A percentile compares a stretch with the other conserved stretches of the same genome.
Conservation (phyloP, 441 rosid species). For the Pelargonium exstipulatum region DNA sequence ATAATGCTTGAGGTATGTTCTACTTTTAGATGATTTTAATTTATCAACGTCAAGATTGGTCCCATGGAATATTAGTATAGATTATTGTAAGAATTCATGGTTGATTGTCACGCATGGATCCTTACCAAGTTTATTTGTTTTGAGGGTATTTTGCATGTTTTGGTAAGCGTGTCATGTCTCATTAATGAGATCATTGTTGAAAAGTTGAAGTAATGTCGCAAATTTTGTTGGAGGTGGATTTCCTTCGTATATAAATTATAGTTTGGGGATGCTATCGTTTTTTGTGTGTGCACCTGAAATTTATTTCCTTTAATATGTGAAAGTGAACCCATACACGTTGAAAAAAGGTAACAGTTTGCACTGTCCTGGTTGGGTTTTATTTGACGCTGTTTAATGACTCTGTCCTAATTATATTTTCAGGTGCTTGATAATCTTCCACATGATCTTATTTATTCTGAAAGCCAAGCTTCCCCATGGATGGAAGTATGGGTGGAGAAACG, state of each 20-base stretch:
- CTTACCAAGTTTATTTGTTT: neutral
- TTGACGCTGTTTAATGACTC: neutral
- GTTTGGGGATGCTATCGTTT: neutral
- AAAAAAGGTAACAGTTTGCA: neutral
- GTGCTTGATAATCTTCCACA: slow-evolving; percentile 98
- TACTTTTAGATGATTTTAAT: slow-evolving; percentile 12
- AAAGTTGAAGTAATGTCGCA: slow-evolving; percentile 12
- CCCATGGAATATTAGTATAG: slow-evolving; percentile 13
- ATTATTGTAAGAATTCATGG: neutral
- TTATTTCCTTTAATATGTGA: neutral
- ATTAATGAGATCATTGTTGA: slow-evolving; percentile 4
- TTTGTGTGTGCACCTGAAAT: neutral
- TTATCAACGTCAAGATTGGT: neutral
- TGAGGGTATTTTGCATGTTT: neutral
- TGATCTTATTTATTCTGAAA: slow-evolving; percentile 74
- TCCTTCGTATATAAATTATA: slow-evolving; percentile 2
- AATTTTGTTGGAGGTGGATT: neutral
- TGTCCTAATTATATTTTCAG: slow-evolving; percentile 28
- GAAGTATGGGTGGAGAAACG: slow-evolving; percentile 89
- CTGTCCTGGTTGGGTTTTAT: neutral
- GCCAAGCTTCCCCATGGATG: slow-evolving; percentile 82
- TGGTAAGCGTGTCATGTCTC: slow-evolving; percentile 6
- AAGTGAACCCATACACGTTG: too few relatives aligned
- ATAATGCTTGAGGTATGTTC: slow-evolving; percentile 86
- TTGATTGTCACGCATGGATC: slow-evolving; percentile 4